Evolutionary conservation across 176 grass and related monocot species (phyloP).

Genomic region (Carex parvula): DNA sequence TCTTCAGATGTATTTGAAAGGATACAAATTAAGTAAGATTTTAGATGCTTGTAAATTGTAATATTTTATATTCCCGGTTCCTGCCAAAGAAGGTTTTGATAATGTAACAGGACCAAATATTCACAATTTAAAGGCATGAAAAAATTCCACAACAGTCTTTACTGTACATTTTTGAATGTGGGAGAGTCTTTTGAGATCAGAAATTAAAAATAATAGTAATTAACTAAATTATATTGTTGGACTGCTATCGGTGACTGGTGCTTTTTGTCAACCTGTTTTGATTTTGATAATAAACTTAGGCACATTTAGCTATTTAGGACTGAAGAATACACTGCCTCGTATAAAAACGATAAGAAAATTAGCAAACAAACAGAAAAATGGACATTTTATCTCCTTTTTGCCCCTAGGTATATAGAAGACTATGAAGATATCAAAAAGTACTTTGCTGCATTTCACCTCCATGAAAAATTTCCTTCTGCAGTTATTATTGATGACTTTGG

Average conservation of each 20-base stretch:
- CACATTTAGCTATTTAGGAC: neutral
- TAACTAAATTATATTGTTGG: neutral
- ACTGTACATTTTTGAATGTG: neutral
- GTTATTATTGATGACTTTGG: slow-evolving; percentile 93
- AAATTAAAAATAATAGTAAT: neutral
- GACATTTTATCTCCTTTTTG: neutral
- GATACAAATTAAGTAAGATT: slow-evolving; percentile 79
- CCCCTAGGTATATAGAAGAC: slow-evolving; percentile 65
- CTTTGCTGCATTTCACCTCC: slow-evolving; percentile 83
- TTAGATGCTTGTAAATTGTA: neutral
- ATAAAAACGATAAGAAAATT: neutral
- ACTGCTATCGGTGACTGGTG: neutral
- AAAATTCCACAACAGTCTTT: neutral
- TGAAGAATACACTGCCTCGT: neutral
- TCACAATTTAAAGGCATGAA: neutral
- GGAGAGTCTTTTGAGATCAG: neutral
- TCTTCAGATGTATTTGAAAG: slow-evolving; percentile 50
- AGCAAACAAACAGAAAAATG: neutral
- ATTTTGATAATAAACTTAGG: neutral
- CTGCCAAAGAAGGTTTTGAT: neutral
- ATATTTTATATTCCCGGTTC: neutral
- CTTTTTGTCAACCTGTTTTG: neutral
- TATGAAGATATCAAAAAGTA: slow-evolving; percentile 68
- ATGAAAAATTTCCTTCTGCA: slow-evolving; percentile 54
- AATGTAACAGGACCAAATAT: neutral